Percentiles rank a stretch among this genome's conserved stretches.
Evolutionary conservation across 345 rosid genomes (phyloP).

Genomic region (Brassica juncea): DNA sequence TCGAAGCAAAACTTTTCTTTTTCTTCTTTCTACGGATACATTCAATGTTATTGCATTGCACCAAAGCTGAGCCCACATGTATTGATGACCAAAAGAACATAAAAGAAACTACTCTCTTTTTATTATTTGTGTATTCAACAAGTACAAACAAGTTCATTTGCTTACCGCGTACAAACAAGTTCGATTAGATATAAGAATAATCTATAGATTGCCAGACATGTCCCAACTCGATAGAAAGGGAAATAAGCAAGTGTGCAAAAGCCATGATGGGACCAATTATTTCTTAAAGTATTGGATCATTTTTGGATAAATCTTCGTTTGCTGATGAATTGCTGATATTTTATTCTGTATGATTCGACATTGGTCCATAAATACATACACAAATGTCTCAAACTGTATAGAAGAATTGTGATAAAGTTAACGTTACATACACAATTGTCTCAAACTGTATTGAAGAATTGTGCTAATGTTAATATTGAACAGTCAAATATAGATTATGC

Average conservation of each 20-base stretch:
- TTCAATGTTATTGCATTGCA: slow-evolving; percentile 4
- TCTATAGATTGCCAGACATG: slow-evolving; percentile 11
- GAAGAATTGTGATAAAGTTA: background rate
- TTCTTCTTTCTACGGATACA: background rate
- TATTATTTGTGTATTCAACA: slow-evolving; percentile 10
- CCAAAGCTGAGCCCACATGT: slow-evolving; percentile 34
- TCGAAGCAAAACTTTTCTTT: slow-evolving; percentile 21
- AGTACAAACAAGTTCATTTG: background rate
- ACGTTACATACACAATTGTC: background rate
- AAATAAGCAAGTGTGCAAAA: slow-evolving; percentile 10
- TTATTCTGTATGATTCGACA: background rate
- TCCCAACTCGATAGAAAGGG: slow-evolving; percentile 20
- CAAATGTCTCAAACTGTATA: background rate
- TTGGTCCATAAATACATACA: background rate
- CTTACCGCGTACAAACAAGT: background rate
- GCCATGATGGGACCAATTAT: slow-evolving; percentile 15
- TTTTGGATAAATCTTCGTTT: background rate
- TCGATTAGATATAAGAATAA: background rate
- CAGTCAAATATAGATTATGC: background rate
- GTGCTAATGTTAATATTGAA: background rate
- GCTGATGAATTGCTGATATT: background rate
- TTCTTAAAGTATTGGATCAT: background rate
- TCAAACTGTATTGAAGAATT: background rate
- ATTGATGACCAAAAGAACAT: slow-evolving; percentile 37
- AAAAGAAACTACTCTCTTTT: background rate